Conservation (phyloP, 2,329 filamentous ascomycete genomes). For the Fusarium duplospermum region DNA sequence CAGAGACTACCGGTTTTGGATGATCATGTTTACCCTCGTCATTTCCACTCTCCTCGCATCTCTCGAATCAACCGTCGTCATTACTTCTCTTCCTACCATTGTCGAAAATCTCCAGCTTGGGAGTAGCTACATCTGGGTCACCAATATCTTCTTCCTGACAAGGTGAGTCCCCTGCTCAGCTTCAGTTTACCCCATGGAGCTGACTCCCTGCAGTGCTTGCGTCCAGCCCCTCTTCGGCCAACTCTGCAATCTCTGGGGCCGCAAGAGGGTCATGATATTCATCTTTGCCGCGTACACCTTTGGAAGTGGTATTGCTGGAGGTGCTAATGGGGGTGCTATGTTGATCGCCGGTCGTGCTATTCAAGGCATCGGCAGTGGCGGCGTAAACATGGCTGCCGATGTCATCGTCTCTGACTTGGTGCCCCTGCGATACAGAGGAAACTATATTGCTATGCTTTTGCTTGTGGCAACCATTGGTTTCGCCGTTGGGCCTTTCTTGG, state of each 20-base stretch:
- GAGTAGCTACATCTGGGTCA: constrained; percentile 46
- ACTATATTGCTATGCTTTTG: constrained; percentile 53
- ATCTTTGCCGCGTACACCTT: constrained; percentile 61
- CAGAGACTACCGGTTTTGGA: constrained; percentile 43
- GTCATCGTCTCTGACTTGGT: constrained; percentile 58
- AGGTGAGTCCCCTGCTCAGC: constrained; percentile 8
- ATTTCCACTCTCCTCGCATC: constrained; percentile 37
- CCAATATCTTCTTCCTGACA: constrained; percentile 44
- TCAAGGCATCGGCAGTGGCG: constrained; percentile 55
- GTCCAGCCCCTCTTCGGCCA: constrained; percentile 64
- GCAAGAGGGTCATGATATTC: constrained; percentile 54
- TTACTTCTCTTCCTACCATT: constrained; percentile 44
- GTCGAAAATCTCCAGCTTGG: constrained; percentile 38
- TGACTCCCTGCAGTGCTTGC: constrained; percentile 25
- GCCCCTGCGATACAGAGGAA: constrained; percentile 59
- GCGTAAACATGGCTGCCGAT: constrained; percentile 48
- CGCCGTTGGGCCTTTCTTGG: constrained; percentile 50
- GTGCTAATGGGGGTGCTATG: constrained; percentile 52
- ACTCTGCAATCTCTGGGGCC: constrained; percentile 64
- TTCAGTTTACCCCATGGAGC: fast-evolving
- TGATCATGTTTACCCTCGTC: constrained; percentile 41
- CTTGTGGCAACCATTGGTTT: constrained; percentile 50
- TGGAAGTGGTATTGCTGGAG: constrained; percentile 62
- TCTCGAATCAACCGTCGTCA: constrained; percentile 41
- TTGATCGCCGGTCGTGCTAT: constrained; percentile 57